Evolutionary conservation across 1,284 basidiomycete species (phyloP).

Genomic region (Moesziomyces aphidis): DNA sequence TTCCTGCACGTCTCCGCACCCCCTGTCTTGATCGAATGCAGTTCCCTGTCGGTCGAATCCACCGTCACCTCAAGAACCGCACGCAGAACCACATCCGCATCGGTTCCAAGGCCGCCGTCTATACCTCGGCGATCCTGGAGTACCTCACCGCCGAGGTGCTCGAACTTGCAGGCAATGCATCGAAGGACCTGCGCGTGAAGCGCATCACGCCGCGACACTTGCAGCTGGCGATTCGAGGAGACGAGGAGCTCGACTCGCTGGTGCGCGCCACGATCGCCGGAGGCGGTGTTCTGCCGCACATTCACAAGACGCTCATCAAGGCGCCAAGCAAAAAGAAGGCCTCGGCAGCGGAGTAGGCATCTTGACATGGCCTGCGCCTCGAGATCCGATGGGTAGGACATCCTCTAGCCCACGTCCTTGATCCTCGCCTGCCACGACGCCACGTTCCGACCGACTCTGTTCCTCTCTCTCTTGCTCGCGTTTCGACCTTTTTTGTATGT

Average conservation of each 20-base stretch:
- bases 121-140: slow-evolving; percentile 89
- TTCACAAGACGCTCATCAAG: slow-evolving; percentile 78
- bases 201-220: slow-evolving; percentile 94
- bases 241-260: slow-evolving; percentile 81
- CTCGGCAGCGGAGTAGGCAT: slow-evolving; percentile 23
- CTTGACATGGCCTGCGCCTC: not conserved
- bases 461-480: slow-evolving; percentile 18
- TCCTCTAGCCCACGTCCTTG: not conserved
- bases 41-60: slow-evolving; percentile 94
- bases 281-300: slow-evolving; percentile 93
- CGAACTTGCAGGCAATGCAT: slow-evolving; percentile 95
- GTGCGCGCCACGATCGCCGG: slow-evolving; percentile 75
- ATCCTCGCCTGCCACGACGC: not conserved
- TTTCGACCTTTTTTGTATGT: slow-evolving; percentile 31
- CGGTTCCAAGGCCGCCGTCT: slow-evolving; percentile 91
- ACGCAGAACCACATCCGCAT: slow-evolving; percentile 94
- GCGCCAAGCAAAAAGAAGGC: slow-evolving; percentile 55
- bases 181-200: slow-evolving; percentile 94
- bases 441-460: slow-evolving; percentile 6
- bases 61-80: slow-evolving; percentile 91
- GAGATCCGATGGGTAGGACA: not conserved
- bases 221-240: slow-evolving; percentile 93
- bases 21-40: slow-evolving; percentile 62
- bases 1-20: slow-evolving; percentile 4
- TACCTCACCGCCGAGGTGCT: slow-evolving; percentile 91